A percentile compares a stretch with the other conserved stretches of the same genome.
phyloP scores from a whole-genome alignment of 345 rosid species.

The Rhodomyrtus tomentosa region DNA sequence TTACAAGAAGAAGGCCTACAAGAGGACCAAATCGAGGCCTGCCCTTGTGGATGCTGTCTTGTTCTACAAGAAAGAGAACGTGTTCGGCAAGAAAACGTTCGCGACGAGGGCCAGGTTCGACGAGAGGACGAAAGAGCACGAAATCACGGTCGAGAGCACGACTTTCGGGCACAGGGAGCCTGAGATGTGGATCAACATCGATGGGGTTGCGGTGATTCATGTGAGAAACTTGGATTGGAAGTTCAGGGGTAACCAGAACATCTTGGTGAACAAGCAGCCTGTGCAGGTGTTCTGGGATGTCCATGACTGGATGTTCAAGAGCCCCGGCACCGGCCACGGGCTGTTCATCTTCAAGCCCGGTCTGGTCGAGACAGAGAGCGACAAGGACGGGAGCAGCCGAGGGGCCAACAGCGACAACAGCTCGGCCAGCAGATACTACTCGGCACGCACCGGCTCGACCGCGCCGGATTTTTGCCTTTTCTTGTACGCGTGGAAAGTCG shows the following conservation, averaged over 20 bases:
- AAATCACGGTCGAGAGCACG: slow-evolving; percentile 75
- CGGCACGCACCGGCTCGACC: slow-evolving; percentile 22
- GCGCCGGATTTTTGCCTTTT: slow-evolving; percentile 65
- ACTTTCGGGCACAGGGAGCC: slow-evolving; percentile 50
- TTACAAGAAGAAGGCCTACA: slow-evolving; percentile 73
- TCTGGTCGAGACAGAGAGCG: slow-evolving; percentile 38
- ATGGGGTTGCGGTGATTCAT: slow-evolving; percentile 62
- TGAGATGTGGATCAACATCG: slow-evolving; percentile 94
- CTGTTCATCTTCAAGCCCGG: slow-evolving; percentile 85
- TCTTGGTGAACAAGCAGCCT: slow-evolving; percentile 55
- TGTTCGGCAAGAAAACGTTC: slow-evolving; percentile 72
- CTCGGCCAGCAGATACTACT: slow-evolving; percentile 49
- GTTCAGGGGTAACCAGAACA: slow-evolving; percentile 91
- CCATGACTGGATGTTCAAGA: slow-evolving; percentile 82
- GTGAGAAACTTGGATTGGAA: slow-evolving; percentile 89
- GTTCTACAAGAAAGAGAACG: slow-evolving; percentile 68
- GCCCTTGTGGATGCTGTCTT: slow-evolving; percentile 52
- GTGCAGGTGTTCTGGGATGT: slow-evolving; percentile 88
- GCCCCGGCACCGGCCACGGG: slow-evolving; percentile 56
- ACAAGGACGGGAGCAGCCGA: slow-evolving; percentile 30
- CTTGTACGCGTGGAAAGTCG: slow-evolving; percentile 86
- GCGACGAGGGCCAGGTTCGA: slow-evolving; percentile 62
- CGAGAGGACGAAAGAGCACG: slow-evolving; percentile 56
- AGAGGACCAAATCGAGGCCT: slow-evolving; percentile 68
- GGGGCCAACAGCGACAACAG: slow-evolving; percentile 47